Conservation (phyloP, 768 basidiomycete genomes). For the Podaxis rugospora region DNA sequence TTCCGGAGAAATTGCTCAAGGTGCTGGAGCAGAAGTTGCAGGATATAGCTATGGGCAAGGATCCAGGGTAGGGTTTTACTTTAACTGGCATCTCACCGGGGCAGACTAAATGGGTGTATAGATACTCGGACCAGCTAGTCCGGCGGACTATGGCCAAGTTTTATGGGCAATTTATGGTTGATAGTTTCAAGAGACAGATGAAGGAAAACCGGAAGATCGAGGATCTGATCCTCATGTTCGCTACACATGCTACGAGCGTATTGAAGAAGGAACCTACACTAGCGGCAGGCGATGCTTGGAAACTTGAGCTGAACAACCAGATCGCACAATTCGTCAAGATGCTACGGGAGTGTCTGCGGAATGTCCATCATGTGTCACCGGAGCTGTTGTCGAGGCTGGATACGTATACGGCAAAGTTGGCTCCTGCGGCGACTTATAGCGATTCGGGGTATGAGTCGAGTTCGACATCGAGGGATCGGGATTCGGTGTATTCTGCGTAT, state of each 20-base stretch:
- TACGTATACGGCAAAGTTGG: conserved; percentile 77
- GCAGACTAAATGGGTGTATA: conserved; percentile 22
- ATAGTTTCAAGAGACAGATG: conserved; percentile 83
- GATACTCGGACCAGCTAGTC: conserved; percentile 87
- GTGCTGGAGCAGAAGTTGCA: conserved; percentile 86
- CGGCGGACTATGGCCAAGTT: conserved; percentile 90
- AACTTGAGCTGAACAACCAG: conserved; percentile 87
- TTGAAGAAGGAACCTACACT: conserved; percentile 88
- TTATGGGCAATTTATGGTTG: conserved; percentile 85
- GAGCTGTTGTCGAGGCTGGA: conserved; percentile 83
- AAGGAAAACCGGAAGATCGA: conserved; percentile 97
- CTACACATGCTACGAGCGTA: conserved; percentile 82
- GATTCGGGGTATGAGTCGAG: conserved; percentile 68
- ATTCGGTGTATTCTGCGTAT: conserved; percentile 34
- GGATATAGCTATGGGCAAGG: conserved; percentile 91
- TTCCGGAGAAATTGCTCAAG: conserved; percentile 91
- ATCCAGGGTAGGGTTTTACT: conserved; percentile 63
- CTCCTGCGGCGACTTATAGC: conserved; percentile 51
- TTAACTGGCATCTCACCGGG: not conserved
- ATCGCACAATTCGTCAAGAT: conserved; percentile 86
- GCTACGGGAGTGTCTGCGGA: conserved; percentile 73
- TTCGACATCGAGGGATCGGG: conserved; percentile 54
- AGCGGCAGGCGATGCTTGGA: conserved; percentile 79
- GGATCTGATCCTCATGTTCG: conserved; percentile 95
- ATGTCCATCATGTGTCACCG: conserved; percentile 71